These are phyloP conservation scores for Blastobotrys muscicola DNA, from an alignment of 805 yeast species.

Conservation along the genomic window DNA sequence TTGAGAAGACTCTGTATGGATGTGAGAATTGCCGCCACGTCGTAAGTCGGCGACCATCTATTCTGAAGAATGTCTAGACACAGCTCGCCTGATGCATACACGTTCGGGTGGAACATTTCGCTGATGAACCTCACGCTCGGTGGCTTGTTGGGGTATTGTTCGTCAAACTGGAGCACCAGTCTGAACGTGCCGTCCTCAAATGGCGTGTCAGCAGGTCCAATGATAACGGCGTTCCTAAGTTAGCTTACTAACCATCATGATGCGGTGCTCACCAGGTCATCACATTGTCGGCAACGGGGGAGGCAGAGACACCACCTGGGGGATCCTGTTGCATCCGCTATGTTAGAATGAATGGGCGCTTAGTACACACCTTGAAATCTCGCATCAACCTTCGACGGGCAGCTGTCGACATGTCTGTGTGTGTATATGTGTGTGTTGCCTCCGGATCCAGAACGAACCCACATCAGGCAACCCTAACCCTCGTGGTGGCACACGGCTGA, in stretches of 20 bases:
- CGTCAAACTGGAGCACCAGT: slow-evolving; percentile 78
- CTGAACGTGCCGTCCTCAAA: slow-evolving; percentile 97
- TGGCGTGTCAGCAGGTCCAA: slow-evolving; percentile 96
- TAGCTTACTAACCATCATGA: neutral
- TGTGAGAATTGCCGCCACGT: slow-evolving; percentile 89
- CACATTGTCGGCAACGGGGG: slow-evolving; percentile 93
- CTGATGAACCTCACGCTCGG: slow-evolving; percentile 85
- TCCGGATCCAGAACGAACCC: neutral
- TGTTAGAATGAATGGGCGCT: neutral
- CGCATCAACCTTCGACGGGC: slow-evolving; percentile 99
- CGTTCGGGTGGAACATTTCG: slow-evolving; percentile 97
- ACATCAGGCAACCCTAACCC: too few species aligned
- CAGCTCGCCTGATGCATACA: slow-evolving; percentile 88
- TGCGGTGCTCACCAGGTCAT: slow-evolving; percentile 59
- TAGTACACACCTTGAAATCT: slow-evolving; percentile 68
- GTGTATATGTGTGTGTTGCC: slow-evolving; percentile 2
- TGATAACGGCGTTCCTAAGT: slow-evolving; percentile 78
- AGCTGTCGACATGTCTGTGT: slow-evolving; percentile 73
- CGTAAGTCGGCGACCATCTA: slow-evolving; percentile 98
- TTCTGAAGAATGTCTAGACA: slow-evolving; percentile 94
- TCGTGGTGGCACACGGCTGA: too few species aligned
- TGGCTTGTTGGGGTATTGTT: slow-evolving; percentile 95
- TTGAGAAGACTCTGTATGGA: slow-evolving; percentile 79
- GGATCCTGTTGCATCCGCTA: slow-evolving; percentile 95
- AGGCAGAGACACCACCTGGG: slow-evolving; percentile 95